Conservation (phyloP, 1,284 basidiomycete species). For the Microstroma glucosiphilum region DNA sequence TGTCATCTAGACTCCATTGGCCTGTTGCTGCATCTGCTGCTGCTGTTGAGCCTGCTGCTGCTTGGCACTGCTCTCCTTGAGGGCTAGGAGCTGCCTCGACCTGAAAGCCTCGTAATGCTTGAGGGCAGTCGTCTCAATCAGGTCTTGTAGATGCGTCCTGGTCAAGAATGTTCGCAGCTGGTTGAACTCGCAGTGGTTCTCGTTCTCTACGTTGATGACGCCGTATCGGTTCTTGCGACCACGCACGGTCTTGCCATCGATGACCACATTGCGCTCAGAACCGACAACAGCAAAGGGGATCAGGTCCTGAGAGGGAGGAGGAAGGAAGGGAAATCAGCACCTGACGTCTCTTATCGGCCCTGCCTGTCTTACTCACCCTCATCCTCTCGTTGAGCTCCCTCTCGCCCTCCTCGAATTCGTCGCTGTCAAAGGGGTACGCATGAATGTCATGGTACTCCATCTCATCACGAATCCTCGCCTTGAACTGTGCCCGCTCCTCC, state of each 20-base stretch:
- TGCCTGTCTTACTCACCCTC: slow-evolving; percentile 50
- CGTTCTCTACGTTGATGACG: slow-evolving; percentile 86
- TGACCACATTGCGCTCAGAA: slow-evolving; percentile 84
- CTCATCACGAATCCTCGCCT: slow-evolving; percentile 89
- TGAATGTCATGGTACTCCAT: slow-evolving; percentile 87
- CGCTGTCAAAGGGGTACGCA: slow-evolving; percentile 92
- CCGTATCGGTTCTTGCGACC: slow-evolving; percentile 97
- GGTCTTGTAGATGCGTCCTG: slow-evolving; percentile 88
- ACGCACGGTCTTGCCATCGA: slow-evolving; percentile 89
- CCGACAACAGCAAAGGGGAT: slow-evolving; percentile 96
- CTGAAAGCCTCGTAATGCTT: slow-evolving; percentile 99
- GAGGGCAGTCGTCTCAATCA: slow-evolving; percentile 96
- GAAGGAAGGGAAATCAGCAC: neutral
- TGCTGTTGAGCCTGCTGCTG: slow-evolving; percentile 34
- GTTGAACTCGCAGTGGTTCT: slow-evolving; percentile 94
- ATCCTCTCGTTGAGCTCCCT: slow-evolving; percentile 83
- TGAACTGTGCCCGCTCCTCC: slow-evolving; percentile 88
- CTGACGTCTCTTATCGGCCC: no score
- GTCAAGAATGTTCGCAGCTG: slow-evolving; percentile 81
- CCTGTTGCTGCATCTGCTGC: slow-evolving; percentile 13
- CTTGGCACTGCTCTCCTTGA: slow-evolving; percentile 64
- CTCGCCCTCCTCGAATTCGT: slow-evolving; percentile 87
- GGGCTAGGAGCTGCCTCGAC: slow-evolving; percentile 86
- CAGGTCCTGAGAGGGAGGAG: slow-evolving; percentile 58
- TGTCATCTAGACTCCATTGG: neutral